Base-by-base conservation (phyloP, 495 filamentous ascomycete species). In the Evansstolkia leycettana region DNA sequence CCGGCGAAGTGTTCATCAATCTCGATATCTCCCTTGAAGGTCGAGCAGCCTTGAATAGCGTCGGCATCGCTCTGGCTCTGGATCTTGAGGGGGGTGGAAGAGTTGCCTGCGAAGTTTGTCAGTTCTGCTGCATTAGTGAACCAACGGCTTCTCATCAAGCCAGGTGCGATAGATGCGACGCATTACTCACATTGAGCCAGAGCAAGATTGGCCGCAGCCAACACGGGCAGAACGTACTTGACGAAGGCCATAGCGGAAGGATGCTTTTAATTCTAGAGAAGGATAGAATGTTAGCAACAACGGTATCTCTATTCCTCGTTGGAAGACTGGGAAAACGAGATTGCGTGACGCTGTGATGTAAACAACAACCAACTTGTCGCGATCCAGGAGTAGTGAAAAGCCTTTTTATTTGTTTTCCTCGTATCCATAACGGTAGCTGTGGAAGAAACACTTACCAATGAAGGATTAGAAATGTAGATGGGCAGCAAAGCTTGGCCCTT, bases 51-150 rank as follows among this genome's bases (percentile, higher is more conserved):
- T n/a, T n/a, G n/a, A n/a, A n/a, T 51, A 37, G 64, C 52, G 39
- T 92, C 54, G 39, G 83, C 82, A 65, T 98, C 88, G 49, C 70
- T 73, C 45, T 73, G 60, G 64, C 64, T 75, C 47, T 69, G 57
- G 60, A 94, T 72, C 32, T 70, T 83, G 48, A 71, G 61, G 24
- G 43, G 42, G 17, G 46, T 31, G 23, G 45, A 50, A 9, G 42
- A 41, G 47, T 54, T 52, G 38, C 62, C n/a, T n/a, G n/a, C n/a
- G n/a, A n/a, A n/a, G n/a, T n/a, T n/a, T n/a, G n/a, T n/a, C n/a
- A n/a, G 61, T 36, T 39, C 51, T 54, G 37, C 7, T 20, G 12
- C 15, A 17, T 31, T 17, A 17, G 35, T 47, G 14, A 50, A 40
- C 28, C 20, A 31, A 29, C 16, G 7, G 29, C n/a, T 31, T 4